Evolutionary conservation across 2,329 filamentous ascomycete species (phyloP).

Genomic region (Fusarium proliferatum): DNA sequence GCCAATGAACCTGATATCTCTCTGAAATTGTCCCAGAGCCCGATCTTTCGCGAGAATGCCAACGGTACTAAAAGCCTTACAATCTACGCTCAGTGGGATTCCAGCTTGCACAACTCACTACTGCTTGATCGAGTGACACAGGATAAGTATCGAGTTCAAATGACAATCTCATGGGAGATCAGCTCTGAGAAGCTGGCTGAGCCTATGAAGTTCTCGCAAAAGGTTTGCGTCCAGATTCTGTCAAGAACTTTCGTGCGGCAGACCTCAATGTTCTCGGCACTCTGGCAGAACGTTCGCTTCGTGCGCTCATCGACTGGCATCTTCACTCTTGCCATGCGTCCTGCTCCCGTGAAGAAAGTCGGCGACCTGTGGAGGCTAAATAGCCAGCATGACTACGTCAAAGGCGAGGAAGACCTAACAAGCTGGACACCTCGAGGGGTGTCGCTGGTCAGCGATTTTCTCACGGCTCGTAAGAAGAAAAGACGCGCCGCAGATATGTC

Average conservation of each 20-base stretch:
- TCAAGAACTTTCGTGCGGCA: slow-evolving; percentile 87
- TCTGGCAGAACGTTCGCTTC: slow-evolving; percentile 87
- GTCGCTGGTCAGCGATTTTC: slow-evolving; percentile 89
- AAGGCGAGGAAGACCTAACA: slow-evolving; percentile 88
- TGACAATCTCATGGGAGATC: slow-evolving; percentile 88
- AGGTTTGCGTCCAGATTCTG: slow-evolving; percentile 84
- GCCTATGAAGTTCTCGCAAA: slow-evolving; percentile 86
- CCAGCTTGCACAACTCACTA: slow-evolving; percentile 89
- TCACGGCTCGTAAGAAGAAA: slow-evolving; percentile 78
- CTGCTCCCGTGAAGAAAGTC: slow-evolving; percentile 88
- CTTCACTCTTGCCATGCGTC: slow-evolving; percentile 87
- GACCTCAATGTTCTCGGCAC: slow-evolving; percentile 84
- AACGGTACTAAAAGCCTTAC: slow-evolving; percentile 91
- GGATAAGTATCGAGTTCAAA: slow-evolving; percentile 92
- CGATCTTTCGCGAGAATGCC: slow-evolving; percentile 83
- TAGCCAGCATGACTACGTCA: slow-evolving; percentile 94
- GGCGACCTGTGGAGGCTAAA: slow-evolving; percentile 97
- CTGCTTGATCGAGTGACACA: slow-evolving; percentile 92
- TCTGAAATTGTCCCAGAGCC: slow-evolving; percentile 80
- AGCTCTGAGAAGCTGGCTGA: slow-evolving; percentile 84
- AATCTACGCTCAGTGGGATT: slow-evolving; percentile 95
- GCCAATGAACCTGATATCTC: slow-evolving; percentile 77
- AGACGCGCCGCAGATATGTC: slow-evolving; percentile 83
- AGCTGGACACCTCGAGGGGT: slow-evolving; percentile 92
- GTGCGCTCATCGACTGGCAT: slow-evolving; percentile 88